These are phyloP conservation scores for Tricholoma furcatifolium DNA, from an alignment of 768 basidiomycete species.

Conservation along the genomic window DNA sequence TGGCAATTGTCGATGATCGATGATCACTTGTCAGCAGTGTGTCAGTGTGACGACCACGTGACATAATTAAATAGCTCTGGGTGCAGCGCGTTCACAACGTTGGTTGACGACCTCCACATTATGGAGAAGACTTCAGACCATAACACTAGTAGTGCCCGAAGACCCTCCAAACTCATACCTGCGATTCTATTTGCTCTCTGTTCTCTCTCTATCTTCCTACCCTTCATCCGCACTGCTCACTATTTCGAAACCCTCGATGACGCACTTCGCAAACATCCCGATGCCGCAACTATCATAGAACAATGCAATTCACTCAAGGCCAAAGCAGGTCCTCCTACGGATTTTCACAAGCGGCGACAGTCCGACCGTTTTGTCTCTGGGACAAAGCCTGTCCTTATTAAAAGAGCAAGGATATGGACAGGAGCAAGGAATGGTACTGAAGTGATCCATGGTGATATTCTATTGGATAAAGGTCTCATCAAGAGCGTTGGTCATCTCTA, in stretches of 20 bases:
- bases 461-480: slow-evolving; percentile 70
- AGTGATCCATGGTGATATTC: slow-evolving; percentile 62
- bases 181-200: background rate
- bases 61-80: background rate
- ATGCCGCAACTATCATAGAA: slow-evolving; percentile 31
- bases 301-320: slow-evolving; percentile 43
- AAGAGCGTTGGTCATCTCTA: slow-evolving; percentile 53
- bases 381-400: slow-evolving; percentile 62
- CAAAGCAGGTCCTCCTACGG: slow-evolving; percentile 39
- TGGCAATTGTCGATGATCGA: background rate
- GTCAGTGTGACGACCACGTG: background rate
- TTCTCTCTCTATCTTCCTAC: background rate
- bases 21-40: background rate
- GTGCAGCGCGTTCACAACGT: slow-evolving; percentile 2
- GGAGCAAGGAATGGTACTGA: slow-evolving; percentile 67
- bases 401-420: slow-evolving; percentile 85
- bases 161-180: background rate
- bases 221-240: slow-evolving; percentile 1
- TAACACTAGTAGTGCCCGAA: too few species aligned
- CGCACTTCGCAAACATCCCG: slow-evolving; percentile 3
- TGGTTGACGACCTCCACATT: background rate
- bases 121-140: background rate
- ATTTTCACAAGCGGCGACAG: slow-evolving; percentile 46
- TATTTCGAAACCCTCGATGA: background rate
- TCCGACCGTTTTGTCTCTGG: slow-evolving; percentile 70